Evolutionary conservation across 768 basidiomycete species (phyloP).

Genomic region (Chalciporus piperatus): DNA sequence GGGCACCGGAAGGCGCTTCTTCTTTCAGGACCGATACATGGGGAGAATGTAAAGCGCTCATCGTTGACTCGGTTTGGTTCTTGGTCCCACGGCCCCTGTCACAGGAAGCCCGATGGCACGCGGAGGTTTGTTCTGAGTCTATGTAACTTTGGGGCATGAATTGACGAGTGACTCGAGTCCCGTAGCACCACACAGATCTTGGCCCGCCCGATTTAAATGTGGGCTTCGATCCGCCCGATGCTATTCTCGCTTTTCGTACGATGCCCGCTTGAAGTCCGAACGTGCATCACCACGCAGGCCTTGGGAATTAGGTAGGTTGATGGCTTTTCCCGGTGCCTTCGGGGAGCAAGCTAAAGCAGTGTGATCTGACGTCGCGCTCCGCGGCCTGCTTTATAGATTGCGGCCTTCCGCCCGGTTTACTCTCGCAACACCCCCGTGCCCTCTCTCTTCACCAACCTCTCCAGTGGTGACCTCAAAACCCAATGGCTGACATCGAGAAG

Average conservation of each 20-base stretch:
- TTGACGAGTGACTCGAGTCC: neutral
- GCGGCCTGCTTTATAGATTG: conserved; percentile 27
- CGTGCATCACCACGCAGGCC: conserved; percentile 3
- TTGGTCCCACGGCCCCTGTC: neutral
- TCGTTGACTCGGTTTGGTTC: neutral
- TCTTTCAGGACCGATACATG: neutral
- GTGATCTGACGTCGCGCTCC: conserved; percentile 19
- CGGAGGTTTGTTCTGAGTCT: neutral
- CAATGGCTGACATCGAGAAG: conserved; percentile 33
- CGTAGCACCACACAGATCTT: conserved; percentile 1
- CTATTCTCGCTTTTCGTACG: conserved; percentile 8
- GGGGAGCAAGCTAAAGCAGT: conserved; percentile 21
- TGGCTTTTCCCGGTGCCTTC: conserved; percentile 25
- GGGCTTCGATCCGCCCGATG: conserved; percentile 9
- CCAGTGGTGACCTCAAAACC: conserved; percentile 6
- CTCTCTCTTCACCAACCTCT: conserved; percentile 9
- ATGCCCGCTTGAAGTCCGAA: conserved; percentile 8
- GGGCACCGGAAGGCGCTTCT: neutral
- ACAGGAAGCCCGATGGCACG: neutral
- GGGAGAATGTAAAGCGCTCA: neutral
- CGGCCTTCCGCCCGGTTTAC: conserved; percentile 1
- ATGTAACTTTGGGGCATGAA: neutral
- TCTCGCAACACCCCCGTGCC: conserved; percentile 12
- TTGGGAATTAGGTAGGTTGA: conserved; percentile 11
- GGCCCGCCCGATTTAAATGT: conserved; percentile 5